Base-by-base conservation (phyloP, 2,329 filamentous ascomycete genomes). In the Hypoxylon sp. region DNA sequence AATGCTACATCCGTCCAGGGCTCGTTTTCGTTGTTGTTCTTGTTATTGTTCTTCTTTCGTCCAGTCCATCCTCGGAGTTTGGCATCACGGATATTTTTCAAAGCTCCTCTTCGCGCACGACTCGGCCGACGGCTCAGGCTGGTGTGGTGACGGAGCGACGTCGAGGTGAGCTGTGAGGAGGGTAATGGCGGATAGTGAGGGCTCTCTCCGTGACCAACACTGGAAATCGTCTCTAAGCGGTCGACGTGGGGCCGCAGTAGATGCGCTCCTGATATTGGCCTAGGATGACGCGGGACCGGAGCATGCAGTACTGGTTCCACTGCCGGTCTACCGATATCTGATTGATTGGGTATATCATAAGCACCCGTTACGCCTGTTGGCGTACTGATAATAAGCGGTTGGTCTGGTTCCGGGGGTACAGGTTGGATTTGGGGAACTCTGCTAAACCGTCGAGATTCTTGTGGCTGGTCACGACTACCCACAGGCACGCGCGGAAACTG, bases 11-110 rank as follows among this genome's bases (percentile, higher is more conserved):
- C 79, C 1, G 80, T 83, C 81, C 80, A 83, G 6, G 65, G 70
- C 50, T 80, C 78, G 30, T 63, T 59, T 44, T 75, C 68, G n/a
- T n/a, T n/a, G n/a, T n/a, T n/a, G n/a, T n/a, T n/a, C 3, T 60
- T 73, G 35, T 65, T 66, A 65, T 72, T 73, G 40, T 69, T 71
- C 54, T 69, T 71, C 40, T 63, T 65, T 37, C 74, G 69, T 23
- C 72, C 69, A 50, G 73, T 75, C 82, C 83, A 86, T 0, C 83
- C 82, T 21, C 74, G 75, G 60, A 75, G 77, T 69, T 78, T 82
- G 1, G 83, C 83, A 54, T 86, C 82, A 12, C 78, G 75, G 19
- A 86, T 81, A 59, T 86, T 87, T 69, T 81, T 84, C 7, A 81
- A 77, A 4, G 83, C 83, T 48, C 82, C 83, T 19, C 81, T 73